Conservation (phyloP, 441 rosid species). For the Cnidoscolus chayamansa region DNA sequence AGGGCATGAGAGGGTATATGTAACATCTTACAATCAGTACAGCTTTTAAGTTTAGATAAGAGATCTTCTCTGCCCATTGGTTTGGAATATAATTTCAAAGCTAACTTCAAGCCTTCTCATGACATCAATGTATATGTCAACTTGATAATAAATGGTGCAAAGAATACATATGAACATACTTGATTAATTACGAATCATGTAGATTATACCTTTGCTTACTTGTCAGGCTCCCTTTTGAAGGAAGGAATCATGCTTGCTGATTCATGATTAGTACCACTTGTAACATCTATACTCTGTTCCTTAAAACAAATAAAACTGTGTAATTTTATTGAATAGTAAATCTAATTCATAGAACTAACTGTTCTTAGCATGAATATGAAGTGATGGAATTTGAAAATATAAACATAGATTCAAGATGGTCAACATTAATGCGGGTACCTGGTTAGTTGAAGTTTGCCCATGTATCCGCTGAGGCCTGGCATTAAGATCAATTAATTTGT, state of each 20-base stretch:
- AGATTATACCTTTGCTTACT: constrained; percentile 44
- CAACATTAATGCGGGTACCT: constrained; percentile 36
- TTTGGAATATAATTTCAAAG: neutral
- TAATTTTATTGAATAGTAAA: neutral
- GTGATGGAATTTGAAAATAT: neutral
- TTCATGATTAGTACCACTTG: constrained; percentile 43
- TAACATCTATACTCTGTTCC: constrained; percentile 48
- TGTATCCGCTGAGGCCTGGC: constrained; percentile 54
- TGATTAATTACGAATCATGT: neutral
- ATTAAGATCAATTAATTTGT: constrained; percentile 62
- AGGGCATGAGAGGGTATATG: neutral
- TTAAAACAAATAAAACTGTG: constrained; percentile 19
- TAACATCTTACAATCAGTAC: neutral
- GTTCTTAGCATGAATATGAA: neutral
- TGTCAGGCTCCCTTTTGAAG: constrained; percentile 57
- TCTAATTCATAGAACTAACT: neutral
- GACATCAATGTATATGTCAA: neutral
- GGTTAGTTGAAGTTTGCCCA: constrained; percentile 49
- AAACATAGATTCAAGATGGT: neutral
- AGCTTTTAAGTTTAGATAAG: neutral
- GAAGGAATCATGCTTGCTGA: constrained; percentile 50
- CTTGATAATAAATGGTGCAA: neutral
- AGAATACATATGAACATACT: constrained; percentile 1
- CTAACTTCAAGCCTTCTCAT: neutral
- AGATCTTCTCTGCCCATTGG: neutral